Evolutionary conservation across 352 stramenopile species (phyloP).

Genomic region (Blastocystis sp.): DNA sequence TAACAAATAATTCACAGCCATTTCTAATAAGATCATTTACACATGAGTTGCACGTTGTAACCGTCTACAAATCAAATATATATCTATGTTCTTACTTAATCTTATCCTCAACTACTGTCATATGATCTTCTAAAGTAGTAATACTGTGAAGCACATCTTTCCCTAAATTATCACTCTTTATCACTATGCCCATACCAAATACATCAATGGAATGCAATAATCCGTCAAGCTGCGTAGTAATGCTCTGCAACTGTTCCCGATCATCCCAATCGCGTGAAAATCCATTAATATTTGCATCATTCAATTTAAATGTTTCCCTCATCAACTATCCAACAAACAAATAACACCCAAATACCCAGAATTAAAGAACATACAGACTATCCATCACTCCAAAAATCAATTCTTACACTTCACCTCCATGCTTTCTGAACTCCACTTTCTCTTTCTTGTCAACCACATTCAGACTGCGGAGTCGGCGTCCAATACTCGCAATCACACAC

Average conservation of each 20-base stretch:
- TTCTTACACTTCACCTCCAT: slow-evolving; percentile 17
- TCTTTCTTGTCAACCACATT: slow-evolving; percentile 9
- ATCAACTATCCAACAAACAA: background rate
- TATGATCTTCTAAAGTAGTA: background rate
- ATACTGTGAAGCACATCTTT: background rate
- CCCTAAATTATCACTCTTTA: background rate
- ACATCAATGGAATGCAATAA: background rate
- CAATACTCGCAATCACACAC: background rate
- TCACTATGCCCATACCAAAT: background rate
- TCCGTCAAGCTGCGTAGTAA: background rate
- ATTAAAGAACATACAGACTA: slow-evolving; percentile 11
- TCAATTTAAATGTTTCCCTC: background rate
- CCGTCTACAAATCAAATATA: background rate
- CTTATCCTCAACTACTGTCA: background rate
- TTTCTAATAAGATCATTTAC: no score
- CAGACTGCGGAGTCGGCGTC: background rate
- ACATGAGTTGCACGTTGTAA: background rate
- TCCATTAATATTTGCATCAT: background rate
- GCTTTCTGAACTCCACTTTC: slow-evolving; percentile 39
- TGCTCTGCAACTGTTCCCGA: background rate
- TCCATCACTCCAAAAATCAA: background rate
- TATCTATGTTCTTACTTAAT: background rate
- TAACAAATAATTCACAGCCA: no score
- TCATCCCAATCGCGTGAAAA: background rate
- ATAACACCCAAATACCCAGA: background rate